Evolutionary conservation across 768 basidiomycete genomes (phyloP).

Genomic region (Termitomyces sp.): DNA sequence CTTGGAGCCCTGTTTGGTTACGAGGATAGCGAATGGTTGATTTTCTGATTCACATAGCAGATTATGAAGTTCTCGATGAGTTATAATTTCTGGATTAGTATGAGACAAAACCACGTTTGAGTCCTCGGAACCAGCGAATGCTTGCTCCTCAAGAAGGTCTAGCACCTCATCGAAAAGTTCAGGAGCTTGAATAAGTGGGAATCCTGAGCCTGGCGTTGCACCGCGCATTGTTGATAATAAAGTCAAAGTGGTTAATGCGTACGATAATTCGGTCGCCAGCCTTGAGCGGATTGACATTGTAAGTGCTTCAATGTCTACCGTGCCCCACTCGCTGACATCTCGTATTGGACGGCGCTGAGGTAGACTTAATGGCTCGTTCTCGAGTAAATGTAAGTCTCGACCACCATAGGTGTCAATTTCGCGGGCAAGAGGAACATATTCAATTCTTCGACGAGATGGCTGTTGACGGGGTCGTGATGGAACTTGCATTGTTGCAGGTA

Average conservation of each 20-base stretch:
- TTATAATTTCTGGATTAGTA: conserved; percentile 38
- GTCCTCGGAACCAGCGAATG: conserved; percentile 52
- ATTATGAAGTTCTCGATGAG: conserved; percentile 62
- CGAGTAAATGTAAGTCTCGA: conserved; percentile 65
- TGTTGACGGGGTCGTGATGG: conserved; percentile 38
- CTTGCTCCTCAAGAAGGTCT: conserved; percentile 80
- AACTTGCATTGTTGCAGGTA: conserved; percentile 21
- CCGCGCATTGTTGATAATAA: conserved; percentile 76
- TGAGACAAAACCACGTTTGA: conserved; percentile 19
- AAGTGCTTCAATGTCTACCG: conserved; percentile 86
- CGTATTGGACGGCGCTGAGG: conserved; percentile 55
- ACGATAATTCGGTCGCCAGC: conserved; percentile 78
- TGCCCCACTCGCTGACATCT: conserved; percentile 81
- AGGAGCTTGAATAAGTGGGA: conserved; percentile 67
- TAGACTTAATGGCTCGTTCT: conserved; percentile 50
- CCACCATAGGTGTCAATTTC: conserved; percentile 77
- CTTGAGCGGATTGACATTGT: conserved; percentile 91
- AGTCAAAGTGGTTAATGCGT: conserved; percentile 83
- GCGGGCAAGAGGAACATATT: conserved; percentile 79
- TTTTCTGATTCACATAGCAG: conserved; percentile 51
- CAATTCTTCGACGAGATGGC: conserved; percentile 73
- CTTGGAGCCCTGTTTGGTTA: conserved; percentile 41
- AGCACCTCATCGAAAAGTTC: conserved; percentile 85
- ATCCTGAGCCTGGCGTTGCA: conserved; percentile 57
- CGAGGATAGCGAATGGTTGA: conserved; percentile 55